Percentiles rank a stretch among this genome's conserved stretches.
phyloP scores from a whole-genome alignment of 768 basidiomycete species.

The Coprinopsis strossmayeri region DNA sequence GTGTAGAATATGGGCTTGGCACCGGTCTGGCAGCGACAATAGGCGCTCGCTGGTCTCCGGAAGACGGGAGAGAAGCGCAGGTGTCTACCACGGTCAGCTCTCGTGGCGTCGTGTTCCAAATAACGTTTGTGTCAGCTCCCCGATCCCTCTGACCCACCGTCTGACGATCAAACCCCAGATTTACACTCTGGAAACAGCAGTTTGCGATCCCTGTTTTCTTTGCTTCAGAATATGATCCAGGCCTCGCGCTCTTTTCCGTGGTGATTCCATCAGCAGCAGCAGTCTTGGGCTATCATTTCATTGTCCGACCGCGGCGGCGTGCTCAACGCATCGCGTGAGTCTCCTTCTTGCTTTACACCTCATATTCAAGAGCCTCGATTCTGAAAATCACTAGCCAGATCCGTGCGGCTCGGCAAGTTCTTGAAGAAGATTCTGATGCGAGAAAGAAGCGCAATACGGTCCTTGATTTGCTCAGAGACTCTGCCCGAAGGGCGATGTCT shows the following conservation, averaged over 20 bases:
- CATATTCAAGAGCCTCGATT: background rate
- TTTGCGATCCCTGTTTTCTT: conserved; percentile 53
- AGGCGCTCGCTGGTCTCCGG: conserved; percentile 34
- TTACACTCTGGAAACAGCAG: conserved; percentile 51
- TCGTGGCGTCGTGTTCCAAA: conserved; percentile 42
- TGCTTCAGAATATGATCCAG: conserved; percentile 40
- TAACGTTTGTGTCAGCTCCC: conserved; percentile 43
- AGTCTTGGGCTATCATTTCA: conserved; percentile 48
- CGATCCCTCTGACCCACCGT: conserved; percentile 6
- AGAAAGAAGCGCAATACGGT: conserved; percentile 61
- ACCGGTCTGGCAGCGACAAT: conserved; percentile 35
- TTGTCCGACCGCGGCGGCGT: conserved; percentile 49
- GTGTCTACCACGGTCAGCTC: conserved; percentile 36
- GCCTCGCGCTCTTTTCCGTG: conserved; percentile 42
- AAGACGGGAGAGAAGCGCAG: conserved; percentile 34
- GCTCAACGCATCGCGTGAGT: conserved; percentile 47
- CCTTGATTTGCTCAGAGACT: conserved; percentile 55
- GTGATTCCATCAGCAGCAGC: conserved; percentile 51
- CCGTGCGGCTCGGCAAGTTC: conserved; percentile 52
- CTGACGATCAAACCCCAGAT: conserved; percentile 27
- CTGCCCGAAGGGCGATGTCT: conserved; percentile 56
- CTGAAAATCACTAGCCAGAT: conserved; percentile 44
- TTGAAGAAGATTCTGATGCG: conserved; percentile 59
- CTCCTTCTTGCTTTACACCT: background rate
- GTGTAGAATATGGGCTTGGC: conserved; percentile 43